Conservation (phyloP, 1,139 yeast genomes). For the Saccharomyces pastorianus region DNA sequence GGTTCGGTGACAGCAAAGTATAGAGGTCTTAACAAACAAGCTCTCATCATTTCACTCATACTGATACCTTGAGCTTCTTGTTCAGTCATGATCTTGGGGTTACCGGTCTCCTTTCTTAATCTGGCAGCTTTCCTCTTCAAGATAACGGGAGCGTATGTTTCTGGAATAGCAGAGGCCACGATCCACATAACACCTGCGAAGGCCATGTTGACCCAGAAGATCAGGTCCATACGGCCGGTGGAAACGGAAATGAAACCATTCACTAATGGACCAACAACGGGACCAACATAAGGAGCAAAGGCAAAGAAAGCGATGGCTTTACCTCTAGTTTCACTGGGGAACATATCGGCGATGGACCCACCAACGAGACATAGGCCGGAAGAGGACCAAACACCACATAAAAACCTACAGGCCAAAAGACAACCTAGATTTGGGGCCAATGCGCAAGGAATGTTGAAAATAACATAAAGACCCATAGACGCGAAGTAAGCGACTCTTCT, state of each 20-base stretch:
- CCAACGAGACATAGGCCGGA: slow-evolving; percentile 83
- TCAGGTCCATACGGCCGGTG: slow-evolving; percentile 56
- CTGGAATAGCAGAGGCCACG: slow-evolving; percentile 56
- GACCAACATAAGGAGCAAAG: slow-evolving; percentile 88
- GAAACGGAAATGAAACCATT: slow-evolving; percentile 76
- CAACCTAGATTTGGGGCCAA: slow-evolving; percentile 77
- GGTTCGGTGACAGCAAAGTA: slow-evolving; percentile 72
- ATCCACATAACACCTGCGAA: slow-evolving; percentile 82
- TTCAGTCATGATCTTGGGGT: slow-evolving; percentile 78
- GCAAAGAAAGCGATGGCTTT: slow-evolving; percentile 85
- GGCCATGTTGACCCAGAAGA: slow-evolving; percentile 87
- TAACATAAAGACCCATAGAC: slow-evolving; percentile 62
- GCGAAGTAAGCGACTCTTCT: slow-evolving; percentile 75
- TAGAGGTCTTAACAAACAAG: slow-evolving; percentile 67
- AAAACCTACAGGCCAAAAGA: slow-evolving; percentile 67
- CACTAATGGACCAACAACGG: slow-evolving; percentile 81
- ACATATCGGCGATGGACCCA: slow-evolving; percentile 81
- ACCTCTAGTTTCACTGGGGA: slow-evolving; percentile 72
- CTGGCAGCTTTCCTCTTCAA: slow-evolving; percentile 61
- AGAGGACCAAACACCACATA: slow-evolving; percentile 79
- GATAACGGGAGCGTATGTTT: slow-evolving; percentile 85
- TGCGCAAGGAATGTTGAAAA: slow-evolving; percentile 86
- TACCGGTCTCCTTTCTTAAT: slow-evolving; percentile 72
- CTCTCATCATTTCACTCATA: slow-evolving; percentile 52
- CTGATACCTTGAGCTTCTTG: slow-evolving; percentile 74